Evolutionary conservation across 2,329 filamentous ascomycete species (phyloP), one percentile per base, ranked within the genome.

Genomic region (Aspergillus sp.): DNA sequence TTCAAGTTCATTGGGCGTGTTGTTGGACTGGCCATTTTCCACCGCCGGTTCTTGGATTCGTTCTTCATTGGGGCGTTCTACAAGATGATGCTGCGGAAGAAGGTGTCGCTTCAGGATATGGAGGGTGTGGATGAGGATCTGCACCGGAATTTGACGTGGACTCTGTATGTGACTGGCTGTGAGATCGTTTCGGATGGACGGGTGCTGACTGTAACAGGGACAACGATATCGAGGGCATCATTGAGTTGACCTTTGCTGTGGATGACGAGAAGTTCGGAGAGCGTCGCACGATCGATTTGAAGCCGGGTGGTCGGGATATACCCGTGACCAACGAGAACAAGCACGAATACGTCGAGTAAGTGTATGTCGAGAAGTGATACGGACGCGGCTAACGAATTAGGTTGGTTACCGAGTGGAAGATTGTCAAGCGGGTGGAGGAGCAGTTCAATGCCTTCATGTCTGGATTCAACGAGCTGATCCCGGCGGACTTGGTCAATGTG

Each of bases 1-100:
- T 99, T 99, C 85, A 97, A 96, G 75, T 99, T 99, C 70, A 99
- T 99, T 66, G 94, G 94, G 45, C 90, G 94, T 54, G 94, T 99
- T 24, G 94, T 99, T 53, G 94, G 94, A 55, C 75, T 99, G 62
- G 93, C 94, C 55, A 99, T 99, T 67, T 99, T 99, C 85, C 94
- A 99, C 74, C 84, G 94, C 53, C 87, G 94, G 47, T 99, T 99
- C 82, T 78, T 99, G 58, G 94, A 99, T 71, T 95, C 94, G 32
- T 99, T 99, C 80, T 99, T 99, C 74, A 97, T 99, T 68, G 94
- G 94, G 45, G 94, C 94, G 26, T 86, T 99, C 67, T 99, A 99
- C 83, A 99, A 99, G 82, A 99, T 99, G 94, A 88, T 99, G 69
- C 76, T 99, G 56, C 87, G 89, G 71, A 99, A 97, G 82, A 86